These are phyloP conservation scores for Prunus yedoensis DNA, from an alignment of 331 rosid genomes.

Conservation along the genomic window DNA sequence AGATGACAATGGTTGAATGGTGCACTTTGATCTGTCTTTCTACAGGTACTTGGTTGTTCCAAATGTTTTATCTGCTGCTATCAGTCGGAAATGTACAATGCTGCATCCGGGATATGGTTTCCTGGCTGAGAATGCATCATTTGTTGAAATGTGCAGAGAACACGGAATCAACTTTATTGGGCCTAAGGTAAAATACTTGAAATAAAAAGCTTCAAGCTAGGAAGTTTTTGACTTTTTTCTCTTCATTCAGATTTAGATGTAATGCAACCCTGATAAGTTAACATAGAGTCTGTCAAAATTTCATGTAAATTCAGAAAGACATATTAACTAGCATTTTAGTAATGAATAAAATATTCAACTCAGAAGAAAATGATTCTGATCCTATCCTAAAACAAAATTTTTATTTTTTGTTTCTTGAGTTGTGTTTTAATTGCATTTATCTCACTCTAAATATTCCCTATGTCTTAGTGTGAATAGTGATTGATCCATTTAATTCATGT, in stretches of 20 bases:
- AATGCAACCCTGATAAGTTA: not conserved
- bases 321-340: not conserved
- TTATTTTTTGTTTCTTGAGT: not conserved
- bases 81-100: slow-evolving; percentile 77
- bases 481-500: not conserved
- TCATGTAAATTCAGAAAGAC: not conserved
- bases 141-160: slow-evolving; percentile 92
- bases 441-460: not conserved
- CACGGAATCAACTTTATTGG: slow-evolving; percentile 95
- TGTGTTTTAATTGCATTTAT: not conserved
- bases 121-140: slow-evolving; percentile 91
- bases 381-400: not conserved
- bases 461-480: not conserved
- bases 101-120: slow-evolving; percentile 99
- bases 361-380: not conserved
- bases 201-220: slow-evolving; percentile 4
- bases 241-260: not conserved
- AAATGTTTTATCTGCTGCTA: slow-evolving; percentile 87
- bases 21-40: slow-evolving; percentile 12
- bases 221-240: not conserved
- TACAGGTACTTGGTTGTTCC: slow-evolving; percentile 76
- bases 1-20: slow-evolving; percentile 9
- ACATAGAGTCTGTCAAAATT: not conserved
- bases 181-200: slow-evolving; percentile 70
- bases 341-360: not conserved